A percentile compares a stretch with the other conserved stretches of the same genome.
These are phyloP conservation scores for Isatis lusitanica DNA, from an alignment of 441 rosid genomes.

Conservation along the genomic window DNA sequence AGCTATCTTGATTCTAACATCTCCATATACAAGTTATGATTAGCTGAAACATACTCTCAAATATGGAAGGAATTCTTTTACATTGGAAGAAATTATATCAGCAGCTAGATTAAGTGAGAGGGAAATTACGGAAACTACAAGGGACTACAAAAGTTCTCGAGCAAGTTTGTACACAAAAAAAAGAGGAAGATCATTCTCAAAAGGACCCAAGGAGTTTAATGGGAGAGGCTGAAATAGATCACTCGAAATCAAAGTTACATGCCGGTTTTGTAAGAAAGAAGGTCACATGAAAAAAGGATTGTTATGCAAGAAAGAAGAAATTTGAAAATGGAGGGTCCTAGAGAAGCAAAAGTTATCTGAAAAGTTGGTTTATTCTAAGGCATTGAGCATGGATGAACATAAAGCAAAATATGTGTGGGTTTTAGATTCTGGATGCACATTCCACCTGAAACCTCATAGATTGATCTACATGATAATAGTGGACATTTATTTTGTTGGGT, in stretches of 20 bases:
- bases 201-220: neutral
- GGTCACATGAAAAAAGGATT: neutral
- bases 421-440: neutral
- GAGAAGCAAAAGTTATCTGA: neutral
- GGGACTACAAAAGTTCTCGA: neutral
- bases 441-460: neutral
- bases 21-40: neutral
- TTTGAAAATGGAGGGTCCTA: fast-evolving
- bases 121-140: neutral
- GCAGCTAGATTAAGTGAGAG: neutral
- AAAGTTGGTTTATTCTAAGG: neutral
- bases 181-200: neutral
- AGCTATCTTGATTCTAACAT: neutral
- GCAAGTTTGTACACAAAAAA: neutral
- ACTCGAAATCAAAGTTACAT: neutral
- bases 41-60: neutral
- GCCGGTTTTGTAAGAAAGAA: neutral
- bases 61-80: neutral
- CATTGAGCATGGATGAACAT: neutral
- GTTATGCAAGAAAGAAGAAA: neutral
- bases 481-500: neutral
- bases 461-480: neutral
- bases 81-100: neutral
- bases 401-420: neutral
- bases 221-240: neutral